Conservation (phyloP, 23 red algal species). For the Pyropia yezoensis region DNA sequence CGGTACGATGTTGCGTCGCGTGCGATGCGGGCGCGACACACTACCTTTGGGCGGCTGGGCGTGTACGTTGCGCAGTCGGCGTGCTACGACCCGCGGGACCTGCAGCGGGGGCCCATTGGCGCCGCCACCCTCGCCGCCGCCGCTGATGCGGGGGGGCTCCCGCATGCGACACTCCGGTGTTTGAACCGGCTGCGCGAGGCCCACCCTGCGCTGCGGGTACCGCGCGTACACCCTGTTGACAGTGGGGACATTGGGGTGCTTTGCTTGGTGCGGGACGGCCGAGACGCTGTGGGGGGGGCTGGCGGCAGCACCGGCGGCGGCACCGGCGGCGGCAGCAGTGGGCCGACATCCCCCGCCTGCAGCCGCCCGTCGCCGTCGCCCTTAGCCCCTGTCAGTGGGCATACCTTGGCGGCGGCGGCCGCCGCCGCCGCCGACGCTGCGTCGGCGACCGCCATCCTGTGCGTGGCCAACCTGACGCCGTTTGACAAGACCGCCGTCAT, state of each 20-base stretch:
- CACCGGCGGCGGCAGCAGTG: too few species aligned
- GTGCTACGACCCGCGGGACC: constrained; percentile 63
- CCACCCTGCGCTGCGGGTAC: constrained; percentile 4
- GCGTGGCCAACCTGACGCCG: too few species aligned
- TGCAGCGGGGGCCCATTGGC: constrained; percentile 57
- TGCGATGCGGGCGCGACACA: constrained; percentile 3
- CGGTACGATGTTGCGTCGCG: constrained; percentile 6
- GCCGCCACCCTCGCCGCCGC: constrained; percentile 16
- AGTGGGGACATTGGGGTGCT: constrained; percentile 19
- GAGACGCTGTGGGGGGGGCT: not conserved
- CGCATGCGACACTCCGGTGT: not conserved
- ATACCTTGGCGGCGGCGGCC: too few species aligned
- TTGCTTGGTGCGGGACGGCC: constrained; percentile 11
- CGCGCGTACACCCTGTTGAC: constrained; percentile 8
- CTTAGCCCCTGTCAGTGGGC: too few species aligned
- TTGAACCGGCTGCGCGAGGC: constrained; percentile 12
- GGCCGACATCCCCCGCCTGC: too few species aligned
- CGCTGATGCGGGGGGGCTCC: not conserved
- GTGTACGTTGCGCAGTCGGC: constrained; percentile 10
- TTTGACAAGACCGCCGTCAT: too few species aligned
- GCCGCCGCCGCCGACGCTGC: too few species aligned
- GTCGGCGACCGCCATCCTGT: too few species aligned
- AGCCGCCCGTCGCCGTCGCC: too few species aligned
- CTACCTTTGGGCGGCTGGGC: constrained; percentile 23
- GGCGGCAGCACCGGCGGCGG: not conserved